Evolutionary conservation across 2,329 filamentous ascomycete genomes (phyloP).

Genomic region (Colletotrichum sp.): DNA sequence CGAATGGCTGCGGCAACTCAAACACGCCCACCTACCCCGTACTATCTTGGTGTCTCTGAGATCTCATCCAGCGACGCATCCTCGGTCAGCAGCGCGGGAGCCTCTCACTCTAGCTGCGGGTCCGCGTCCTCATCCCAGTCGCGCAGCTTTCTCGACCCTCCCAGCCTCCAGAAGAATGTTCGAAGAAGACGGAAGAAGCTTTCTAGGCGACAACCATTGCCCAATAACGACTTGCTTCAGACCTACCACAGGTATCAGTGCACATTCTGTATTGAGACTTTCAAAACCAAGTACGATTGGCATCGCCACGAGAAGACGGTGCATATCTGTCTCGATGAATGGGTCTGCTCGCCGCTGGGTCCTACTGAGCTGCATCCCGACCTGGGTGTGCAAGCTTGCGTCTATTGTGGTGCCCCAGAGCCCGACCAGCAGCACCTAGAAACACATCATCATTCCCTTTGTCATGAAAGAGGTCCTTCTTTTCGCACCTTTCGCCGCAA

Average conservation of each 20-base stretch:
- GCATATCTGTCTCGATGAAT: constrained; percentile 49
- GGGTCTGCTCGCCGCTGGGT: constrained; percentile 45
- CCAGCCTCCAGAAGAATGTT: neutral
- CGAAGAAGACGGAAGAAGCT: neutral
- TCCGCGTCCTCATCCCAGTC: neutral
- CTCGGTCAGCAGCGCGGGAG: neutral
- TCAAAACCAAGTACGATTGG: constrained; percentile 49
- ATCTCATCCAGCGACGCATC: neutral
- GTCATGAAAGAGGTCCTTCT: constrained; percentile 38
- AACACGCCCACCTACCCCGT: neutral
- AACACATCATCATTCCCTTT: constrained; percentile 35
- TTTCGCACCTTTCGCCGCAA: constrained; percentile 40
- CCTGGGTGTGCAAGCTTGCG: constrained; percentile 40
- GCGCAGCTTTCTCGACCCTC: neutral
- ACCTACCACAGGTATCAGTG: constrained; percentile 34
- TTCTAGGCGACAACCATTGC: neutral
- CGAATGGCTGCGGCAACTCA: neutral
- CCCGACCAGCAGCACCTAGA: constrained; percentile 35
- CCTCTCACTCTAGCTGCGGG: neutral
- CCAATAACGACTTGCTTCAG: neutral
- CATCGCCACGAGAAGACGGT: constrained; percentile 54
- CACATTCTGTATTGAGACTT: constrained; percentile 50
- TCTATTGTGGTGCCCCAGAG: constrained; percentile 37
- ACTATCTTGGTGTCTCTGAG: neutral
- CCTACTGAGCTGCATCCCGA: constrained; percentile 42